phyloP scores from a whole-genome alignment of 2,329 filamentous ascomycete species.

The Neocatenulostroma microsporum region DNA sequence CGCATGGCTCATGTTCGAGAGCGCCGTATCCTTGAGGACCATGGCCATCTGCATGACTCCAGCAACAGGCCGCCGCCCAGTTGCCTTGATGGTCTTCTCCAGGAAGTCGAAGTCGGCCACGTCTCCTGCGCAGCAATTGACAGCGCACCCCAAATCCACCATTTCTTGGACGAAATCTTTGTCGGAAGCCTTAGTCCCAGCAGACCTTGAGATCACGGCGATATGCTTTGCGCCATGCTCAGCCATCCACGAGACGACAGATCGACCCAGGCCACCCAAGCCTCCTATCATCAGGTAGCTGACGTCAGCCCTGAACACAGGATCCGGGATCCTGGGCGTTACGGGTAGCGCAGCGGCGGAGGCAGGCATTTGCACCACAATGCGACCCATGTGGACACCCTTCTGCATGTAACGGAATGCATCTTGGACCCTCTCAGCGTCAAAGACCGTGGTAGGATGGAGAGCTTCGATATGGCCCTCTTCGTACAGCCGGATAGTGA shows the following conservation, averaged over 20 bases:
- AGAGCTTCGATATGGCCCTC: constrained; percentile 8
- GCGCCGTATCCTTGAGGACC: constrained; percentile 5
- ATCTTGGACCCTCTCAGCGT: constrained; percentile 6
- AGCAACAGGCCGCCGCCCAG: constrained; percentile 5
- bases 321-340: too few relatives aligned
- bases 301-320: constrained; percentile 6
- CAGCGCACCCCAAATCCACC: constrained; percentile 1
- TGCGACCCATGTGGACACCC: constrained; percentile 18
- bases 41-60: constrained; percentile 6
- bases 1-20: constrained; percentile 2
- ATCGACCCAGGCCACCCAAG: constrained; percentile 18
- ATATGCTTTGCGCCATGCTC: constrained; percentile 14
- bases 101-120: constrained; percentile 4
- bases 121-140: not conserved
- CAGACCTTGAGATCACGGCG: constrained; percentile 13
- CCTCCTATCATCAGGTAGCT: constrained; percentile 20
- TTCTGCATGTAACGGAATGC: constrained; percentile 14
- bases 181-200: not conserved
- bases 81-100: not conserved
- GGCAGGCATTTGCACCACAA: too few relatives aligned
- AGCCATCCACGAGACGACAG: constrained; percentile 14
- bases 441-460: constrained; percentile 4
- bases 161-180: constrained; percentile 7
- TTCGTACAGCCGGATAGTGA: not conserved
- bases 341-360: too few relatives aligned